phyloP scores from a whole-genome alignment of 495 filamentous ascomycete species.

The Podospora pseudoanserina region DNA sequence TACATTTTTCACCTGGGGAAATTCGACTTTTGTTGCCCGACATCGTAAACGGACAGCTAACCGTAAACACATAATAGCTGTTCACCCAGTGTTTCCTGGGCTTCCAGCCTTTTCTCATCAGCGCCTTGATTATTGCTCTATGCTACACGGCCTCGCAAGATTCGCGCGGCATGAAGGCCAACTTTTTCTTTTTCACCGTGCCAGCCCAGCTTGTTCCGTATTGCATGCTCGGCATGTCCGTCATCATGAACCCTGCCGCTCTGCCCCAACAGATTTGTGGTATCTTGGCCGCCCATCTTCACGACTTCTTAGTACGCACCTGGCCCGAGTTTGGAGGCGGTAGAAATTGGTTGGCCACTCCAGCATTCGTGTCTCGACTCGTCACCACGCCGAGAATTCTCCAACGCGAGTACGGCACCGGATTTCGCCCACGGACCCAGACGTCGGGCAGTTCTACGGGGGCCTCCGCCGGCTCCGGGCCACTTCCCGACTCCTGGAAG shows the following conservation, averaged over 20 bases:
- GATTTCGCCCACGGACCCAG: slow-evolving; percentile 35
- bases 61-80: slow-evolving; percentile 32
- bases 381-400: slow-evolving; percentile 49
- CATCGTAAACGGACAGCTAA: slow-evolving; percentile 18
- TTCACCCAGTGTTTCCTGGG: slow-evolving; percentile 48
- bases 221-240: slow-evolving; percentile 65
- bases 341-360: slow-evolving; percentile 65
- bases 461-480: slow-evolving; percentile 34
- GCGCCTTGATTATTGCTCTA: slow-evolving; percentile 69
- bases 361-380: slow-evolving; percentile 58
- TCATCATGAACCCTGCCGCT: slow-evolving; percentile 53
- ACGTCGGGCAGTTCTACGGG: slow-evolving; percentile 35
- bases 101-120: slow-evolving; percentile 49
- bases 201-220: slow-evolving; percentile 70
- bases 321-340: slow-evolving; percentile 84
- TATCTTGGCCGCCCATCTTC: slow-evolving; percentile 75
- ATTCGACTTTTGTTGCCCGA: slow-evolving; percentile 1
- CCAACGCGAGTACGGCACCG: slow-evolving; percentile 58
- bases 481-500: slow-evolving; percentile 58
- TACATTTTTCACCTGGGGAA: slow-evolving; percentile 58
- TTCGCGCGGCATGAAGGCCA: slow-evolving; percentile 65
- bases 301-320: slow-evolving; percentile 78
- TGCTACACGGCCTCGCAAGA: slow-evolving; percentile 80
- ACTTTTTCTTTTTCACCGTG: slow-evolving; percentile 73
- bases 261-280: slow-evolving; percentile 57